These are phyloP conservation scores for Apiospora arundinis DNA, from an alignment of 2,329 filamentous ascomycete genomes.

Conservation along the genomic window DNA sequence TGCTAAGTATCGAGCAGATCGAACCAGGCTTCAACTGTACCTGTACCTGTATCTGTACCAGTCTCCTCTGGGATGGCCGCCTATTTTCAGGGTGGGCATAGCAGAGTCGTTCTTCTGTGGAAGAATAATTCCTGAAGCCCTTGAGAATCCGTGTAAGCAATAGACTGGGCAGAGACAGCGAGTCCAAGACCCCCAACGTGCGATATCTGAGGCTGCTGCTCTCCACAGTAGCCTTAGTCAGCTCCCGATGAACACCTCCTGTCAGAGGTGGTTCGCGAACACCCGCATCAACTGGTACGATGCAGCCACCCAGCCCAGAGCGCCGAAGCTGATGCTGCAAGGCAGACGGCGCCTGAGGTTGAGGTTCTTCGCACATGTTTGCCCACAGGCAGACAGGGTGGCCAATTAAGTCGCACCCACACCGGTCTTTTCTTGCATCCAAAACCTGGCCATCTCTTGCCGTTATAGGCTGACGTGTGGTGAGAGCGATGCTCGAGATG, in stretches of 20 bases:
- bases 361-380: not conserved
- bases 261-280: not conserved
- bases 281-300: not conserved
- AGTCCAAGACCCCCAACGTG: not conserved
- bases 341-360: not conserved
- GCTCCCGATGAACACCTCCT: conserved; percentile 15
- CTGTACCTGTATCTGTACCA: not conserved
- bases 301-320: not conserved
- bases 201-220: not conserved
- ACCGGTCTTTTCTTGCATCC: not conserved
- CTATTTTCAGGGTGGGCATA: not conserved
- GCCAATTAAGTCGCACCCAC: not conserved
- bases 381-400: not conserved
- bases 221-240: not conserved
- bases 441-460: not conserved
- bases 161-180: not conserved
- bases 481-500: not conserved
- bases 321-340: not conserved
- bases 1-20: not conserved
- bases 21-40: not conserved
- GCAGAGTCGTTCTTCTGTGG: not conserved
- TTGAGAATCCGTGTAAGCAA: not conserved
- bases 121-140: not conserved
- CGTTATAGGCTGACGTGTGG: not conserved
- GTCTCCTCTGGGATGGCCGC: not conserved